Percentiles rank a stretch among this genome's conserved stretches.
phyloP scores from a whole-genome alignment of 768 basidiomycete genomes.

The Porpolomopsis calyptriformis region DNA sequence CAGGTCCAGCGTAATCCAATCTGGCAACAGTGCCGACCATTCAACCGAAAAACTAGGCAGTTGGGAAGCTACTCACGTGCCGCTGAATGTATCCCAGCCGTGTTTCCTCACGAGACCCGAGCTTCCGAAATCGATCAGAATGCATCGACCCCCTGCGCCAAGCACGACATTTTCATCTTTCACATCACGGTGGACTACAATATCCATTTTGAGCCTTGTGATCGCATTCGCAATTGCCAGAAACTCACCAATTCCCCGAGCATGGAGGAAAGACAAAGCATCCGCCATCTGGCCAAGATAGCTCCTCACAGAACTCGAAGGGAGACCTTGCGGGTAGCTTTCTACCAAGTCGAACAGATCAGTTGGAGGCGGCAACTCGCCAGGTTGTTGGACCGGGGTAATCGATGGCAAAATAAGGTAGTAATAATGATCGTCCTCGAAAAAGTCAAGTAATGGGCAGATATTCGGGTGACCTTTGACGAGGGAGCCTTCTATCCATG shows the following conservation, averaged over 20 bases:
- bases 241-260: constrained; percentile 75
- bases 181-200: constrained; percentile 90
- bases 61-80: constrained; percentile 54
- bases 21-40: constrained; percentile 27
- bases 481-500: constrained; percentile 60
- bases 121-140: constrained; percentile 96
- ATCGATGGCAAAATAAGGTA: constrained; percentile 83
- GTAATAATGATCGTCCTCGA: constrained; percentile 94
- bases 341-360: constrained; percentile 97
- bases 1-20: constrained; percentile 90
- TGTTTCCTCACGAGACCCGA: constrained; percentile 74
- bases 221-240: constrained; percentile 5
- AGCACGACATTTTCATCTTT: constrained; percentile 96
- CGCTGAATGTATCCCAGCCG: constrained; percentile 89
- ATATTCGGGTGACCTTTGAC: constrained; percentile 93
- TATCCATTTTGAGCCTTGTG: constrained; percentile 5
- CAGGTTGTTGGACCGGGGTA: constrained; percentile 44
- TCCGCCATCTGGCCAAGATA: constrained; percentile 93
- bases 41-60: constrained; percentile 4
- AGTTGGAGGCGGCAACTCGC: constrained; percentile 46
- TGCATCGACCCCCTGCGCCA: constrained; percentile 68
- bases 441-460: constrained; percentile 89
- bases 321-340: constrained; percentile 74
- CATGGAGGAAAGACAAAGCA: constrained; percentile 79
- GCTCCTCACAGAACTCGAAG: constrained; percentile 59